Evolutionary conservation across 495 filamentous ascomycete genomes (phyloP).

Genomic region (Penicillium pancosmium): DNA sequence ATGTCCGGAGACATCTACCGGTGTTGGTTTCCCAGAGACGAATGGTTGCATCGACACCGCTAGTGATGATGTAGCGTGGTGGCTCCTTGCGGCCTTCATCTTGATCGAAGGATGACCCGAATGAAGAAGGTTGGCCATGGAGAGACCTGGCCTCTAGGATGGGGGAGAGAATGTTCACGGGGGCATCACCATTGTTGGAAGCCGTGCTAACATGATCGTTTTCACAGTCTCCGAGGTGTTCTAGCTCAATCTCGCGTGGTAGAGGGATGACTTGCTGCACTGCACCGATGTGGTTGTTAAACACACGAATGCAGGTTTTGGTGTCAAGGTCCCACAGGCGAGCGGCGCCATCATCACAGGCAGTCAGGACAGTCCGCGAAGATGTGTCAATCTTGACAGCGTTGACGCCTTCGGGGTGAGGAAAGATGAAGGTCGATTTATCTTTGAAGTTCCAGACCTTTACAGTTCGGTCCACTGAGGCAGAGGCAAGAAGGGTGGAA

Average conservation of each 20-base stretch:
- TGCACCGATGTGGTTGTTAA: slow-evolving; percentile 92
- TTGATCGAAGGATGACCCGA: slow-evolving; percentile 59
- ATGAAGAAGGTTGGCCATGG: slow-evolving; percentile 52
- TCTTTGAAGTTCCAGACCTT: slow-evolving; percentile 93
- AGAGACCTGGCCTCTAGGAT: slow-evolving; percentile 30
- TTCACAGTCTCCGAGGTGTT: slow-evolving; percentile 60
- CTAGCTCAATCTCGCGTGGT: slow-evolving; percentile 85
- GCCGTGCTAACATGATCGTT: slow-evolving; percentile 52
- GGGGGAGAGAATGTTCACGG: slow-evolving; percentile 24
- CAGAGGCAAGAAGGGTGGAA: slow-evolving; percentile 77
- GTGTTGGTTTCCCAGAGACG: slow-evolving; percentile 90
- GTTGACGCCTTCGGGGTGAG: slow-evolving; percentile 93
- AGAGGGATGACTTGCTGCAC: slow-evolving; percentile 88
- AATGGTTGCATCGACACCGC: slow-evolving; percentile 86
- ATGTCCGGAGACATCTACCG: slow-evolving; percentile 80
- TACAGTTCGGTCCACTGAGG: slow-evolving; percentile 85
- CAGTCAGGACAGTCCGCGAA: slow-evolving; percentile 85
- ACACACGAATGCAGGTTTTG: slow-evolving; percentile 72
- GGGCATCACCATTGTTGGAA: slow-evolving; percentile 37
- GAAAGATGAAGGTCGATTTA: slow-evolving; percentile 74
- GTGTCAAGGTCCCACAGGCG: slow-evolving; percentile 94
- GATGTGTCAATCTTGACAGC: slow-evolving; percentile 78
- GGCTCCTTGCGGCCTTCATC: slow-evolving; percentile 67
- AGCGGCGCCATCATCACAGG: slow-evolving; percentile 89
- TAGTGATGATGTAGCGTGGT: slow-evolving; percentile 88